These are phyloP conservation scores for Melanomma pulvis-pyrius DNA, from an alignment of 495 filamentous ascomycete genomes.

Conservation along the genomic window DNA sequence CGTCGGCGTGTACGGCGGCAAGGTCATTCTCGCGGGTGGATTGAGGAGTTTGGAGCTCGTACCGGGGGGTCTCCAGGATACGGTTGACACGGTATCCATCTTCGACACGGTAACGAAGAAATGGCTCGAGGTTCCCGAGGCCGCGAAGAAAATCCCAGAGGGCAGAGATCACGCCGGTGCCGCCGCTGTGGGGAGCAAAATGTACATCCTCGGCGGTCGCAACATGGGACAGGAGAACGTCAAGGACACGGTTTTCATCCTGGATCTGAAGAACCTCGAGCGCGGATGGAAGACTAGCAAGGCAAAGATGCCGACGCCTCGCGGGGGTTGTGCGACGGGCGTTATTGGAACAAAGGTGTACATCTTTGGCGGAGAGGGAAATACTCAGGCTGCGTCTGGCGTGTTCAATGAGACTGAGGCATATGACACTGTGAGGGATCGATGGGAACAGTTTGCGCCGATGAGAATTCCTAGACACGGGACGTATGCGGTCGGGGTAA, in stretches of 20 bases:
- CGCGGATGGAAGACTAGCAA: slow-evolving; percentile 41
- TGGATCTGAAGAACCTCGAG: slow-evolving; percentile 39
- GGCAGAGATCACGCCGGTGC: slow-evolving; percentile 46
- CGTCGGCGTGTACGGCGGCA: slow-evolving; percentile 30
- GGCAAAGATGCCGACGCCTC: slow-evolving; percentile 28
- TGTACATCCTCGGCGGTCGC: slow-evolving; percentile 49
- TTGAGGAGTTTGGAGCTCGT: slow-evolving; percentile 10
- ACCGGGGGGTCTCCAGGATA: background rate
- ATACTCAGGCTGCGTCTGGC: slow-evolving; percentile 28
- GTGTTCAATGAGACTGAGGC: slow-evolving; percentile 47
- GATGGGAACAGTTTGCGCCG: slow-evolving; percentile 37
- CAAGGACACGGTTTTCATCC: slow-evolving; percentile 45
- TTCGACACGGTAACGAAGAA: slow-evolving; percentile 41
- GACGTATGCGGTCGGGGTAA: slow-evolving; percentile 42
- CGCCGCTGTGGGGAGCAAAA: slow-evolving; percentile 40
- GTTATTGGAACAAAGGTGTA: slow-evolving; percentile 43
- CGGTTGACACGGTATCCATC: slow-evolving; percentile 38
- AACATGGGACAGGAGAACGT: slow-evolving; percentile 39
- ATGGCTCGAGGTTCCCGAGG: slow-evolving; percentile 35
- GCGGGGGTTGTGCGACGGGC: slow-evolving; percentile 43
- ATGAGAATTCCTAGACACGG: slow-evolving; percentile 49
- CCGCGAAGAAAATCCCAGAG: slow-evolving; percentile 39
- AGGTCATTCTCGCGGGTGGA: slow-evolving; percentile 37
- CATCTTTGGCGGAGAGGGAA: slow-evolving; percentile 52
- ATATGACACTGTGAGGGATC: slow-evolving; percentile 43